Evolutionary conservation across 2,329 filamentous ascomycete species (phyloP), one percentile per base, ranked within the genome.

Genomic region (Biscogniauxia sp.): DNA sequence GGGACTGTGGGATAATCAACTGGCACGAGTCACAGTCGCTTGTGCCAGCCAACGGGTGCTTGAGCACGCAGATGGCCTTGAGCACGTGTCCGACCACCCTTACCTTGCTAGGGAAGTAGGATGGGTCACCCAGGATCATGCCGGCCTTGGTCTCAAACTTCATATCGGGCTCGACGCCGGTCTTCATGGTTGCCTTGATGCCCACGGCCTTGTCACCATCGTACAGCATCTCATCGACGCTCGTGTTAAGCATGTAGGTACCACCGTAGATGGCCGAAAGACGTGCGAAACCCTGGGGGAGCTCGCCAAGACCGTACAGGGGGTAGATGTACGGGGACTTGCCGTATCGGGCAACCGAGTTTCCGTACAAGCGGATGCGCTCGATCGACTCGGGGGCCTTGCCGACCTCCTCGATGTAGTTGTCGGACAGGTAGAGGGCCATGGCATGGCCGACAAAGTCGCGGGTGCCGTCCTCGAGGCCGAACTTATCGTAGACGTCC

Each of bases 241-340:
- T 88, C 69, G 95, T 96, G 84, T 98, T 98, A 73, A 99, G 89
- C 93, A 99, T 99, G 81, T 99, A 99, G 55, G 95, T 99, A 70
- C 95, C 95, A 67, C 95, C 95, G 75, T 99, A 98, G 79, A 99
- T 98, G 76, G 95, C 95, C 50, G 93, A 97, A 58, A 99, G 86
- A 77, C 95, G 93, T 65, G 95, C 95, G 73, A 99, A 99, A 62
- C 94, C 94, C 80, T 99, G 95, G 41, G 95, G 96, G 59, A 99
- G 89, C 82, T 99, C 95, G 75, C 91, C 95, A 55, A 99, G 88
- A 64, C 95, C 95, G 80, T 99, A 99, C 32, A 98, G 88, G 54
- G 95, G 96, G 84, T 99, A 99, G 81, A 99, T 98, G 83, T 98
- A 99, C 53, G 95, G 96, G 13, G 93, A 98, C 80, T 97, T 98